Percentiles rank a stretch among this genome's conserved stretches.
Conservation (phyloP, 140 eudicot genomes). For the Erigeron philadelphicus region DNA sequence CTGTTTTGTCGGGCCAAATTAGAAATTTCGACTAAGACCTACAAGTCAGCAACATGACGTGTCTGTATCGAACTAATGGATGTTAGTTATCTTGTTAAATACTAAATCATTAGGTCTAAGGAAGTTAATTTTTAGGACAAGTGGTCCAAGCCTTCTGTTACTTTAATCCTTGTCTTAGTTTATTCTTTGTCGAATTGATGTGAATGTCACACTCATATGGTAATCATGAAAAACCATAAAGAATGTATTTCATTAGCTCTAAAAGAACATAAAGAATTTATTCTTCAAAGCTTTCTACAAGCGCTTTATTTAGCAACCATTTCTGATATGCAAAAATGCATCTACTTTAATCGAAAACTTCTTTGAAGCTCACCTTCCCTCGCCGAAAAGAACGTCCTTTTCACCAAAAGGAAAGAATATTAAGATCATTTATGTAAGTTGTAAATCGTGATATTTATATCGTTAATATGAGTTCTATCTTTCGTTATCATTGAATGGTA, state of each 20-base stretch:
- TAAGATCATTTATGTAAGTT: too few relatives aligned
- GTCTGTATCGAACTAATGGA: too few relatives aligned
- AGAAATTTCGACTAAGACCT: too few relatives aligned
- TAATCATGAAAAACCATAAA: background rate
- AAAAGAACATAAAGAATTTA: slow-evolving; percentile 13
- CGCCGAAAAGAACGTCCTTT: background rate
- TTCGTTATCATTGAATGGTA: background rate
- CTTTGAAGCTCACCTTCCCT: background rate
- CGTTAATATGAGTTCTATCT: background rate
- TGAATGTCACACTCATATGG: slow-evolving; percentile 11
- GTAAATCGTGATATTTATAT: too few relatives aligned
- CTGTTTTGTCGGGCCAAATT: too few relatives aligned
- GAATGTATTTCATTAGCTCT: slow-evolving; percentile 7
- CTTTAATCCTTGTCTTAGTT: background rate
- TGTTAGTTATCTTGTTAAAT: background rate
- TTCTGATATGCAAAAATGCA: slow-evolving; percentile 10
- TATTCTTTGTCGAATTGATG: slow-evolving; percentile 6
- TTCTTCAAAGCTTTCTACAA: slow-evolving; percentile 11
- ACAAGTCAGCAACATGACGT: background rate
- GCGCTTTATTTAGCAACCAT: slow-evolving; percentile 15
- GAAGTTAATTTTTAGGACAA: background rate
- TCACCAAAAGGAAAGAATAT: background rate
- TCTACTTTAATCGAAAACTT: background rate
- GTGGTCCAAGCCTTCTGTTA: background rate
- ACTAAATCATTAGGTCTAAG: background rate